Base-by-base conservation (phyloP, 2,329 filamentous ascomycete species). In the Hymenoscyphus repandus region DNA sequence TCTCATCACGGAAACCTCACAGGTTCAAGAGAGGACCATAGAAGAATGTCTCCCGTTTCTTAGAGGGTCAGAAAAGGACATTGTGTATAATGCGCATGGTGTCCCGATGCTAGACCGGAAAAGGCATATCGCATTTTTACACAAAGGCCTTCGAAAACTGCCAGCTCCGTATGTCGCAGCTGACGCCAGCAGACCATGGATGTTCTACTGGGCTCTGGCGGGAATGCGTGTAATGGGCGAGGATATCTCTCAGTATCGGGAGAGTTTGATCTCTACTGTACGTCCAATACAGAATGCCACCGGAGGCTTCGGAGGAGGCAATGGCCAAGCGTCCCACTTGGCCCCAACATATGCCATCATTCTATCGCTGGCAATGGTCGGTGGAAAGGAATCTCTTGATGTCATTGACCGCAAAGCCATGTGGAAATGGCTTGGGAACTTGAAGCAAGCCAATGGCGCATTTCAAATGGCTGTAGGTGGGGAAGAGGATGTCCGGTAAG, bases 291-390 rank as follows among this genome's bases (percentile, higher is more conserved):
- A 97, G 70, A 95, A 96, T 68, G 68, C 75, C 18, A 76, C 76
- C 13, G 93, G 93, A 45, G 93, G 93, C 2, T 96, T 96, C 67
- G 93, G 90, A 47, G 93, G 92, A 56, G 91, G 93, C n/a, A 86
- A 90, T 68, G 90, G 92, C 27, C 93, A 97, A 66, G 77, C 81
- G 58, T 90, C 89, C 47, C 93, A 99, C 70, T 79, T 93, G 59
- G 93, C 93, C 51, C 86, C 88, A 42, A 90, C 88, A 1, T 99
- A 97, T 75, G 90, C 91, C 43, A 79, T 85, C 37, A 72, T 95
- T 17, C 78, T 99, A 52, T 82, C 87, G 41, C 74, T 99, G 46
- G 81, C 86, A 20, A 79, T 90, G 55, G 86, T 92, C 38, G 90
- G 88, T 46, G 89, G 87, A 7, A 72, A 85, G 52, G 83, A 86